These are phyloP conservation scores for Haplosporangium gracile DNA, from an alignment of 192 early-diverging fungal genomes.

Conservation along the genomic window DNA sequence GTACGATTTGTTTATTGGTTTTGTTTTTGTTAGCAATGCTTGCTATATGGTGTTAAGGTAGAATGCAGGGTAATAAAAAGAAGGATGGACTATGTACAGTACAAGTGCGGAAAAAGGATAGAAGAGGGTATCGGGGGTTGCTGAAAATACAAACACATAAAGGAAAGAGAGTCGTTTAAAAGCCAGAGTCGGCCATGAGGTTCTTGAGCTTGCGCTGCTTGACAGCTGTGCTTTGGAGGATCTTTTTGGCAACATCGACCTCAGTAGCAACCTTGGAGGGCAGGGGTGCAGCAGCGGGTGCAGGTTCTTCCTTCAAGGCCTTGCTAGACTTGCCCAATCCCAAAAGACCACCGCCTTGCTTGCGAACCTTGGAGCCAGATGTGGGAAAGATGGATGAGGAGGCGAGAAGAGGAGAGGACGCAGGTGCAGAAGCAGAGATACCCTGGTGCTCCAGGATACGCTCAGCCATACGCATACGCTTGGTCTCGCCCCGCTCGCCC, in stretches of 20 bases:
- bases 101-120: not conserved
- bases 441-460: constrained; percentile 50
- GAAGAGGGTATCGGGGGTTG: constrained; percentile 2
- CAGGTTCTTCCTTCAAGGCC: constrained; percentile 16
- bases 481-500: constrained; percentile 49
- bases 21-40: not conserved
- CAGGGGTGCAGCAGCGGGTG: not conserved
- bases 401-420: constrained; percentile 16
- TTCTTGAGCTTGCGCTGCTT: constrained; percentile 52
- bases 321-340: constrained; percentile 32
- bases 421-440: constrained; percentile 5
- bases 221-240: constrained; percentile 33
- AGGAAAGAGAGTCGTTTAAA: constrained; percentile 7
- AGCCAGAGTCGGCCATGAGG: constrained; percentile 44
- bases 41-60: not conserved
- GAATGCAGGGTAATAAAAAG: constrained; percentile 1
- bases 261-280: constrained; percentile 27
- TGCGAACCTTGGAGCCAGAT: constrained; percentile 15
- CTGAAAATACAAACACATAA: not conserved
- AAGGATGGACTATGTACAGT: constrained; percentile 16
- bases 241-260: constrained; percentile 44
- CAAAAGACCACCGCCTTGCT: constrained; percentile 33
- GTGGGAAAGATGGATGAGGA: not conserved
- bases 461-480: constrained; percentile 53
- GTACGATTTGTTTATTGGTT: not conserved